A percentile compares a stretch with the other conserved stretches of the same genome.
phyloP scores from a whole-genome alignment of 176 grass and related monocot genomes.

The Oryza australiensis region DNA sequence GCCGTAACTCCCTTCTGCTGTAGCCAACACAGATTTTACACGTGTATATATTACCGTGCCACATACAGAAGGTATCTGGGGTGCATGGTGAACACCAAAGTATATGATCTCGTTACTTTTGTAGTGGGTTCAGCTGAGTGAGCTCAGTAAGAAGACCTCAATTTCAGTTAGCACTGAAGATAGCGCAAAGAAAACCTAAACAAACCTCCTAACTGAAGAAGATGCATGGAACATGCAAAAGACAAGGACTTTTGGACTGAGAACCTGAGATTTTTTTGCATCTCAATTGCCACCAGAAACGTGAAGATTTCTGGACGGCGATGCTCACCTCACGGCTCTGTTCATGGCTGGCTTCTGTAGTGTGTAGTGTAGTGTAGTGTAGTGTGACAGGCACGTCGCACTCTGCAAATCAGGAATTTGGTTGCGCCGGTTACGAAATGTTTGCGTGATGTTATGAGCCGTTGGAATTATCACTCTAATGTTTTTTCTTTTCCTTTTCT shows the following conservation, averaged over 20 bases:
- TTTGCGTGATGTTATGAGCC: neutral
- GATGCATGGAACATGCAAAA: neutral
- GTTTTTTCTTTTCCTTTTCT: neutral
- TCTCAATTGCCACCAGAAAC: neutral
- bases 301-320: neutral
- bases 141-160: neutral
- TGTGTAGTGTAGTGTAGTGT: too few species aligned
- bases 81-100: neutral
- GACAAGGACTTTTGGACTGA: neutral
- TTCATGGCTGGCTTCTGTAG: neutral
- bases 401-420: neutral
- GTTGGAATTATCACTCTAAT: neutral
- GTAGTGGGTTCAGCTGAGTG: neutral
- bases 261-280: slow-evolving; percentile 1
- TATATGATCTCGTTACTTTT: neutral
- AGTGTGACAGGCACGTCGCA: neutral
- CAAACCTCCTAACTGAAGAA: neutral
- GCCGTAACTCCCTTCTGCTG: neutral
- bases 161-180: neutral
- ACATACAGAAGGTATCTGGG: neutral
- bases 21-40: neutral
- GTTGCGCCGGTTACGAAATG: neutral
- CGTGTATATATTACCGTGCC: neutral
- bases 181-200: neutral
- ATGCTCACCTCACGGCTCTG: neutral